Evolutionary conservation across 2,329 filamentous ascomycete genomes (phyloP).

Genomic region (Penicillium frequentans): DNA sequence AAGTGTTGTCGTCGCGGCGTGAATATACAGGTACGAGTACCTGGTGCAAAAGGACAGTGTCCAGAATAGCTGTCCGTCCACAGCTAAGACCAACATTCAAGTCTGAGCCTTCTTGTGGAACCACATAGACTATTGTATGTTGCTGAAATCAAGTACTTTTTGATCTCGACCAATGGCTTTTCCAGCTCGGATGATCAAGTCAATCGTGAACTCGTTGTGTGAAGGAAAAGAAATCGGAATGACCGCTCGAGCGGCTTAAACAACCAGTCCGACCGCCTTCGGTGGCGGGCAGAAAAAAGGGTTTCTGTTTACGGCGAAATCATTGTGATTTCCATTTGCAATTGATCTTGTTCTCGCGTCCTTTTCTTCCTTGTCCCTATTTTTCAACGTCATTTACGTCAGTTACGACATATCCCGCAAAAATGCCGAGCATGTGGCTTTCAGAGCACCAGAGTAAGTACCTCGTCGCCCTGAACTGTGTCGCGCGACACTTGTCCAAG

Average conservation of each 20-base stretch:
- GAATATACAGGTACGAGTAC: neutral
- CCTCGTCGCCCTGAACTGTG: neutral
- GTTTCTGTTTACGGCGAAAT: constrained; percentile 17
- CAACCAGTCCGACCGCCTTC: constrained; percentile 10
- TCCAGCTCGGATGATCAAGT: neutral
- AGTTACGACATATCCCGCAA: constrained; percentile 23
- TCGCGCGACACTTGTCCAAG: constrained; percentile 4
- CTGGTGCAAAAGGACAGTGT: neutral
- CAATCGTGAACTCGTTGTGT: neutral
- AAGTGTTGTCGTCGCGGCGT: constrained; percentile 56
- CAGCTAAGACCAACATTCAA: neutral
- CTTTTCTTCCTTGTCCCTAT: neutral
- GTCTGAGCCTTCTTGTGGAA: neutral
- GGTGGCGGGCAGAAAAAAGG: constrained; percentile 14
- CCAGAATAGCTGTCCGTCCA: neutral
- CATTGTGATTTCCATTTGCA: neutral
- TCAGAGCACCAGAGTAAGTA: constrained; percentile 89
- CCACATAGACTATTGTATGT: neutral
- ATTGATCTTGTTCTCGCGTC: neutral
- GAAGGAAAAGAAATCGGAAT: neutral
- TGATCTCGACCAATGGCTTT: neutral
- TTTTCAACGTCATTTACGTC: neutral
- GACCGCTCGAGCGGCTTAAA: constrained; percentile 21
- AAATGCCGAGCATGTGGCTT: constrained; percentile 91
- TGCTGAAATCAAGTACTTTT: neutral